A percentile compares a stretch with the other conserved stretches of the same genome.
Conservation (phyloP, 1,284 basidiomycete species). For the Sanghuangporus baumii region DNA sequence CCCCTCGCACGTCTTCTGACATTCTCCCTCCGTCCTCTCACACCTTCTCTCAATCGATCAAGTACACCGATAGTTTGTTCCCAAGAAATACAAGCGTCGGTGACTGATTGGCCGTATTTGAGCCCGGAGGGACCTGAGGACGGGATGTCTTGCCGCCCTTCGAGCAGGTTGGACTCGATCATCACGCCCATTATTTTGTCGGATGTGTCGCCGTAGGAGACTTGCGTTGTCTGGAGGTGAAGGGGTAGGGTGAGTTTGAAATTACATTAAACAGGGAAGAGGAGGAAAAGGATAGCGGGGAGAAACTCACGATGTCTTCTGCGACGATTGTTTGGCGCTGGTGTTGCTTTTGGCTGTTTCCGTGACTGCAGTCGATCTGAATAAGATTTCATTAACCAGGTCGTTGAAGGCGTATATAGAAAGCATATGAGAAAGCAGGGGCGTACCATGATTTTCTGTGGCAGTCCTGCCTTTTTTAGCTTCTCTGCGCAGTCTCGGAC, state of each 20-base stretch:
- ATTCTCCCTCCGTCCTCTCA: conserved; percentile 62
- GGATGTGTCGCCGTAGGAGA: conserved; percentile 66
- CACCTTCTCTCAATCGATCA: conserved; percentile 76
- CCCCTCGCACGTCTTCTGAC: conserved; percentile 34
- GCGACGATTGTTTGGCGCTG: conserved; percentile 80
- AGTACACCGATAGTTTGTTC: conserved; percentile 78
- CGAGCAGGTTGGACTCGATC: conserved; percentile 93
- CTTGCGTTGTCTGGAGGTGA: conserved; percentile 56
- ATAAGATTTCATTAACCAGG: neutral
- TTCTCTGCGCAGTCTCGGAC: conserved; percentile 76
- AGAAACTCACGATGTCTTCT: conserved; percentile 62
- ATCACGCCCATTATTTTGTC: conserved; percentile 91
- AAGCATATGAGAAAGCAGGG: neutral
- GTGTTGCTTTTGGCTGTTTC: conserved; percentile 89
- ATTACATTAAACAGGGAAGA: neutral
- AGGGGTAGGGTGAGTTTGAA: conserved; percentile 1
- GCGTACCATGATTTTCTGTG: conserved; percentile 78
- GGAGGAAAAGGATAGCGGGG: neutral
- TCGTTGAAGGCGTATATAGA: neutral
- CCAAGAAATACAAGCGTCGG: conserved; percentile 90
- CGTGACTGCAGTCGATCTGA: conserved; percentile 93
- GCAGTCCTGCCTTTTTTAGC: conserved; percentile 74
- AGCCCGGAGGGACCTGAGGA: conserved; percentile 69
- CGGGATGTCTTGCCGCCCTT: conserved; percentile 85
- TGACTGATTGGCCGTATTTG: conserved; percentile 86